Conservation (phyloP, 2,329 filamentous ascomycete genomes). For the Xylariaceae sp. region DNA sequence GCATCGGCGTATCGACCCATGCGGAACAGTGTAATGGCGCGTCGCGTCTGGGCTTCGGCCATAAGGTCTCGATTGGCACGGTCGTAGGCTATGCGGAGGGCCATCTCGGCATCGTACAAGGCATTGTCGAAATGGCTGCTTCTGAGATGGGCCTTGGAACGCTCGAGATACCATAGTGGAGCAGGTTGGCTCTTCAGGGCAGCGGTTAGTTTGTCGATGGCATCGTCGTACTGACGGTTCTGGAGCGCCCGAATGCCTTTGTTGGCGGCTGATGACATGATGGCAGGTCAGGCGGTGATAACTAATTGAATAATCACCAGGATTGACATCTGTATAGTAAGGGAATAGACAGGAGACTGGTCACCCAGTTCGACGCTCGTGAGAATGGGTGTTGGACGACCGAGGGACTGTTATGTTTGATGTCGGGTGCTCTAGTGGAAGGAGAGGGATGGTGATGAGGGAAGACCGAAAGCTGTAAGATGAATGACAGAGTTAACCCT, state of each 20-base stretch:
- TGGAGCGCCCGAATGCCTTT: slow-evolving; percentile 65
- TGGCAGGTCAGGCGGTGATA: too few species aligned
- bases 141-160: slow-evolving; percentile 75
- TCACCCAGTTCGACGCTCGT: too few species aligned
- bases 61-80: slow-evolving; percentile 75
- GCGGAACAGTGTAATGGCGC: slow-evolving; percentile 70
- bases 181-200: slow-evolving; percentile 66
- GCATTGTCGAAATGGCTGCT: slow-evolving; percentile 60
- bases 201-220: slow-evolving; percentile 64
- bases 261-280: slow-evolving; percentile 42
- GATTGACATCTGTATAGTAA: too few species aligned
- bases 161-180: slow-evolving; percentile 76
- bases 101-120: slow-evolving; percentile 67
- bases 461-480: too few species aligned
- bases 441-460: too few species aligned
- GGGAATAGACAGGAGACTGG: too few species aligned
- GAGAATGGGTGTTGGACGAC: too few species aligned
- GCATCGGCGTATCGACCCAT: slow-evolving; percentile 73
- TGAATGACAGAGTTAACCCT: too few species aligned
- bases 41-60: slow-evolving; percentile 76
- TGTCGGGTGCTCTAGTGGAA: too few species aligned
- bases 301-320: too few species aligned
- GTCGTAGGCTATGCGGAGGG: slow-evolving; percentile 58
- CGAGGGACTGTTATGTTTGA: too few species aligned
- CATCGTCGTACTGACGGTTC: slow-evolving; percentile 61